Conservation (phyloP, 75 land plant genomes). For the Sequoiadendron giganteum region DNA sequence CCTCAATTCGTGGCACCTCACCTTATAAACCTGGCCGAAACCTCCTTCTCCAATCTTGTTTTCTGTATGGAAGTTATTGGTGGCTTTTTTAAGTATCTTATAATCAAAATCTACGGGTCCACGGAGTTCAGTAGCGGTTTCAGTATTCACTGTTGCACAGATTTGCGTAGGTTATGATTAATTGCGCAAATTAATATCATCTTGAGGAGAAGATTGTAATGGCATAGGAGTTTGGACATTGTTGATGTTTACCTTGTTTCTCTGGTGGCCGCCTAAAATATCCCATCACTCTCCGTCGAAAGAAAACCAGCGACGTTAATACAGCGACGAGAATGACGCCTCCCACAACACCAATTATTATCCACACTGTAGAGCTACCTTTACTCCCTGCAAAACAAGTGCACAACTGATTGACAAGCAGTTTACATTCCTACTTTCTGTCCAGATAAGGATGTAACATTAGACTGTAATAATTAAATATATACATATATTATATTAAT, state of each 20-base stretch:
- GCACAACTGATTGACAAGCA: no score
- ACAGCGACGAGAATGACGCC: slow-evolving; percentile 3
- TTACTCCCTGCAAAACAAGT: not conserved
- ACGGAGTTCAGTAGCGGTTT: slow-evolving; percentile 27
- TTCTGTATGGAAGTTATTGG: slow-evolving; percentile 32
- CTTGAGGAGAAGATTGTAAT: not conserved
- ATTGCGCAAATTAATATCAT: not conserved
- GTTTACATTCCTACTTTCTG: no score
- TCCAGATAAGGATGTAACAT: no score
- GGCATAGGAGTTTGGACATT: not conserved
- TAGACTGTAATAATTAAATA: not conserved
- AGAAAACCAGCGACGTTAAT: not conserved
- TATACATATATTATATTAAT: no score
- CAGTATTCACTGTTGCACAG: slow-evolving; percentile 21
- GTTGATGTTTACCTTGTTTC: not conserved
- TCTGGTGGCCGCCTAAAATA: not conserved
- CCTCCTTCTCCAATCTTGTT: slow-evolving; percentile 64
- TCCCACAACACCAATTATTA: slow-evolving; percentile 25
- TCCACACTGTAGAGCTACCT: not conserved
- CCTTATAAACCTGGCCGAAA: slow-evolving; percentile 49
- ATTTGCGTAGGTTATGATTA: not conserved
- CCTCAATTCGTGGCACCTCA: not conserved
- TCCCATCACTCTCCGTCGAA: not conserved
- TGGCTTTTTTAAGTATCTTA: slow-evolving; percentile 33
- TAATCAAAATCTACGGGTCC: slow-evolving; percentile 31